Percentiles rank a stretch among this genome's conserved stretches.
Evolutionary conservation across 2,329 filamentous ascomycete species (phyloP).

Genomic region (Cercospora zeina): DNA sequence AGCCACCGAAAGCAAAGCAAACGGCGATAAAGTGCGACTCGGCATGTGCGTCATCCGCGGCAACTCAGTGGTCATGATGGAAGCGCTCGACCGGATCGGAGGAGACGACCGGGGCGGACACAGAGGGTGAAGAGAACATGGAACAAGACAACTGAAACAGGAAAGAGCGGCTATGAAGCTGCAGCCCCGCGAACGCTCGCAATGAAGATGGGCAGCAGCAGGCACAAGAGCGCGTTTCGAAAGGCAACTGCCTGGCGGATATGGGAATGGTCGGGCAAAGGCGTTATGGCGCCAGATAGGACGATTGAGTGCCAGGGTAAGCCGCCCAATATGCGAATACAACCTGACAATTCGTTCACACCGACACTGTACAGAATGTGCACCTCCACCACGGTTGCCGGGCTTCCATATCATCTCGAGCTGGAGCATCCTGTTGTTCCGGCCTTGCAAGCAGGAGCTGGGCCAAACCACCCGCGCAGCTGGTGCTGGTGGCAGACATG

Average conservation of each 20-base stretch:
- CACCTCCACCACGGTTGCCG: neutral
- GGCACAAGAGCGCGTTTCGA: neutral
- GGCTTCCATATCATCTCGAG: neutral
- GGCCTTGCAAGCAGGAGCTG: neutral
- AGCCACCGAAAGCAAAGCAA: conserved; percentile 89
- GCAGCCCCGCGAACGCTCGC: neutral
- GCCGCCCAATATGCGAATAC: conserved; percentile 8
- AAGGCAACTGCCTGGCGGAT: neutral
- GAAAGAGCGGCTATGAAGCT: neutral
- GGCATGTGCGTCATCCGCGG: conserved; percentile 81
- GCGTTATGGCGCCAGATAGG: conserved; percentile 20
- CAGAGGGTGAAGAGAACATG: conserved; percentile 9
- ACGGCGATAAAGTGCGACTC: conserved; percentile 83
- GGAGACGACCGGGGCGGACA: conserved; percentile 34
- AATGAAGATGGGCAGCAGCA: neutral
- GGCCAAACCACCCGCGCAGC: neutral
- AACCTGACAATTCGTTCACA: neutral
- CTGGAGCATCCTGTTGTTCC: neutral
- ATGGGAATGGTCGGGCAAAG: neutral
- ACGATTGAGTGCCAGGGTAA: conserved; percentile 14
- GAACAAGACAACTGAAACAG: conserved; percentile 2
- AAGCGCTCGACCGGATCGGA: conserved; percentile 52
- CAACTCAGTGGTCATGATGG: conserved; percentile 98
- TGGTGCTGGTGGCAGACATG: neutral
- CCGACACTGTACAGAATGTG: neutral